Conservation (phyloP, 2,329 filamentous ascomycete species). For the Colletotrichum karsti region DNA sequence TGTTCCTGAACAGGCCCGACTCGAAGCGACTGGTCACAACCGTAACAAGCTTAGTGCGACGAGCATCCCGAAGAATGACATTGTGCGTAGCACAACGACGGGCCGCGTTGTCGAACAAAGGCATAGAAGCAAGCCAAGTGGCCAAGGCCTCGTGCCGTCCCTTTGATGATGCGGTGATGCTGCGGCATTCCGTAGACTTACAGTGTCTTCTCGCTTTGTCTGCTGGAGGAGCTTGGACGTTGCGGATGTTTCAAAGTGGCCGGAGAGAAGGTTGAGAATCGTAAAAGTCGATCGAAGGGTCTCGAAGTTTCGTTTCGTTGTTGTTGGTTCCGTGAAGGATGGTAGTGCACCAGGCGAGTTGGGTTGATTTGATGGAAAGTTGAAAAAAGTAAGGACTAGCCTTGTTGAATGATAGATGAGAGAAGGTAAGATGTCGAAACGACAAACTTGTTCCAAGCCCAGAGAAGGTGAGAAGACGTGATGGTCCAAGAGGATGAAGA, state of each 20-base stretch:
- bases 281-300: slow-evolving; percentile 18
- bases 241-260: slow-evolving; percentile 17
- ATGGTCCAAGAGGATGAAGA: slow-evolving; percentile 28
- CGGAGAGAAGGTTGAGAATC: slow-evolving; percentile 22
- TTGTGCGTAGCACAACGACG: slow-evolving; percentile 18
- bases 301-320: slow-evolving; percentile 25
- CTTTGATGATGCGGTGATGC: slow-evolving; percentile 2
- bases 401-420: slow-evolving; percentile 38
- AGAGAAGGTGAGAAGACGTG: slow-evolving; percentile 31
- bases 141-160: not conserved
- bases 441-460: slow-evolving; percentile 30
- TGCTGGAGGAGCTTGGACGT: slow-evolving; percentile 17
- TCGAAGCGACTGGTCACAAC: slow-evolving; percentile 22
- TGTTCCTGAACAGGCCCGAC: slow-evolving; percentile 23
- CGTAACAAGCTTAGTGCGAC: slow-evolving; percentile 4
- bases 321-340: slow-evolving; percentile 29
- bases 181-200: slow-evolving; percentile 16
- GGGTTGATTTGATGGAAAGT: slow-evolving; percentile 33
- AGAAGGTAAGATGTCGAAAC: slow-evolving; percentile 31
- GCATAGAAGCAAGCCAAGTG: not conserved
- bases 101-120: slow-evolving; percentile 23
- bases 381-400: slow-evolving; percentile 45
- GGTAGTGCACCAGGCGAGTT: slow-evolving; percentile 36
- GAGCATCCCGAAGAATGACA: slow-evolving; percentile 21
- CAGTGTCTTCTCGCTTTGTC: slow-evolving; percentile 29